Base-by-base conservation (phyloP, 2,329 filamentous ascomycete genomes). In the Aspergillus uvarum region DNA sequence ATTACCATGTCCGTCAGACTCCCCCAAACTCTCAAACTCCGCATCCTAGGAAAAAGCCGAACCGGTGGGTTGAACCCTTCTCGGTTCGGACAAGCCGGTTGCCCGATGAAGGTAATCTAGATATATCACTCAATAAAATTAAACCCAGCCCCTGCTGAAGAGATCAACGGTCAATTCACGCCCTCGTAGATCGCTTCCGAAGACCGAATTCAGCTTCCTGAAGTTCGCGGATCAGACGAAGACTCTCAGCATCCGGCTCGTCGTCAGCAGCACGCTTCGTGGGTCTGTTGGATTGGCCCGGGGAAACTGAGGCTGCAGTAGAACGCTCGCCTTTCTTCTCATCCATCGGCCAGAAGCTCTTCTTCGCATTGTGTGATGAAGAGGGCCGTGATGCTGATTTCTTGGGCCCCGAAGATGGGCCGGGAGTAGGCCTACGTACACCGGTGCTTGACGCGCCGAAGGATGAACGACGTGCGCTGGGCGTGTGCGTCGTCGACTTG, bases 121-220 rank as follows among this genome's bases (percentile, higher is more conserved):
- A 55, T 57, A 53, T 29, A 29, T 29, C 12, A 16, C 11, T 35
- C 2, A 16, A 61, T 44, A 38, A 54, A 58, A 54, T 58, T 57
- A 53, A 63, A 59, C 59, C 64, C 51, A 35, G 48, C 59, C 5
- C 10, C 32, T 11, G 21, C 51, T 24, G 21, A 44, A 26, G n/a
- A 31, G 42, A 53, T 22, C 21, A 16, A 44, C n/a, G 11, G 24
- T 24, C 29, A 22, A 26, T 32, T 63, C 54, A 69, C 26, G 61
- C 63, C 47, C 67, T 62, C 26, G 66, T 59, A 11, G 61, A 51
- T 55, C 76, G 71, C 67, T 74, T 74, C 47, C 78, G 72, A 53
- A 80, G 67, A 22, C 78, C 76, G 55, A 79, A 79, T 26, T 80
- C 78, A 58, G 78, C 74, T 63, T 79, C 78, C 59, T 80, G 78